Conservation (phyloP, 768 basidiomycete species). For the Pilatotrama ljubarskyi region DNA sequence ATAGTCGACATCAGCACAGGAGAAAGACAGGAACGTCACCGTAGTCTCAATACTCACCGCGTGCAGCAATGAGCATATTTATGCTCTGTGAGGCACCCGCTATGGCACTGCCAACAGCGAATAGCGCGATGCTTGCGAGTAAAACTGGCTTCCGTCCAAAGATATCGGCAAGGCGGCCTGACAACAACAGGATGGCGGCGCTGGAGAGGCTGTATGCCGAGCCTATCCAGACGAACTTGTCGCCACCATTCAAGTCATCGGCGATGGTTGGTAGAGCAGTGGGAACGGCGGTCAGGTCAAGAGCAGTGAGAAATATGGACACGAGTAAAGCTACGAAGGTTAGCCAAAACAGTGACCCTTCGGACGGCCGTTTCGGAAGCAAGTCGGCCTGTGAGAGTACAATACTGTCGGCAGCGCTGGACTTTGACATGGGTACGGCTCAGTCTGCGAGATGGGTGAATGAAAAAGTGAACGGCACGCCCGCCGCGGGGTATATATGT, state of each 20-base stretch:
- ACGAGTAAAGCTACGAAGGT: slow-evolving; percentile 23
- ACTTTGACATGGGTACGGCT: too few relatives aligned
- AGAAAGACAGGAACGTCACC: not conserved
- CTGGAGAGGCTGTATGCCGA: slow-evolving; percentile 44
- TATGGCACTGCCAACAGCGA: slow-evolving; percentile 45
- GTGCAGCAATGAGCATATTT: slow-evolving; percentile 42
- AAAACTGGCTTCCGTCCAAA: slow-evolving; percentile 42
- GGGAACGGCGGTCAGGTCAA: slow-evolving; percentile 33
- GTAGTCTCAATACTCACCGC: slow-evolving; percentile 27
- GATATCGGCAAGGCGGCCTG: slow-evolving; percentile 38
- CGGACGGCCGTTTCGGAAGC: not conserved
- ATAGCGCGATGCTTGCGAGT: slow-evolving; percentile 34
- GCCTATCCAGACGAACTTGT: slow-evolving; percentile 47
- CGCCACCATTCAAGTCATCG: slow-evolving; percentile 35
- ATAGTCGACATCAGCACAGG: not conserved
- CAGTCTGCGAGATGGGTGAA: too few relatives aligned
- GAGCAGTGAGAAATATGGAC: slow-evolving; percentile 27
- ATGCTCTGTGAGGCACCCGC: slow-evolving; percentile 44
- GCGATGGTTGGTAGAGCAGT: slow-evolving; percentile 47
- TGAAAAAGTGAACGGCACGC: too few relatives aligned
- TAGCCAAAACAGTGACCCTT: slow-evolving; percentile 26
- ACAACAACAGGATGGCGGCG: slow-evolving; percentile 43
- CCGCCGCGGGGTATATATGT: too few relatives aligned
- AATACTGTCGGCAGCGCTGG: too few relatives aligned
- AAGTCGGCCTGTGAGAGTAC: not conserved